A percentile compares a stretch with the other conserved stretches of the same genome.
phyloP scores from a whole-genome alignment of 2,329 filamentous ascomycete species.

The Rugonectria rugulosa region DNA sequence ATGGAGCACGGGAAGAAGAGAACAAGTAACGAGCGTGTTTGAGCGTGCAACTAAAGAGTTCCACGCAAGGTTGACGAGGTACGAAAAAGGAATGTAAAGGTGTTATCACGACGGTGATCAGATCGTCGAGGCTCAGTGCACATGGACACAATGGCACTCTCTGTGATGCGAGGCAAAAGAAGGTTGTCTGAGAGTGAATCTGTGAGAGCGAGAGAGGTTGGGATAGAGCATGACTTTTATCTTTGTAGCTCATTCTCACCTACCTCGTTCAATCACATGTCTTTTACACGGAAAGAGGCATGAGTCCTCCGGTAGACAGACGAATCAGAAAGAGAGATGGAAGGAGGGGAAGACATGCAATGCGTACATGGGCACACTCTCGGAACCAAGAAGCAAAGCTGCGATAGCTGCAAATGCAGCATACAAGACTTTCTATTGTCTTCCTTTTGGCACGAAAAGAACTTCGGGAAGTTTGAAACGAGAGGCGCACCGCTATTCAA shows the following conservation, averaged over 20 bases:
- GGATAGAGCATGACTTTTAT: conserved; percentile 1
- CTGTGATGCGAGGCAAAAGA: conserved; percentile 11
- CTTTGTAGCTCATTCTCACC: too few relatives aligned
- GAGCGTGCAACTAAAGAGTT: conserved; percentile 7
- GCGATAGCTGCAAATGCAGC: too few relatives aligned
- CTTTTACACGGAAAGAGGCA: not conserved
- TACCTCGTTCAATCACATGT: too few relatives aligned
- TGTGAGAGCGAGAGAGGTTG: not conserved
- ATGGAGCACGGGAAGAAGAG: not conserved
- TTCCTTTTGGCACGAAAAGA: not conserved
- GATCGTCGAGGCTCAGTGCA: conserved; percentile 23
- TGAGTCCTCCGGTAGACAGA: not conserved
- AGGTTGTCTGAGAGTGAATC: not conserved
- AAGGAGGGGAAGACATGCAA: too few relatives aligned
- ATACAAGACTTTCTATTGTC: too few relatives aligned
- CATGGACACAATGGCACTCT: conserved; percentile 6
- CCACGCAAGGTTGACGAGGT: conserved; percentile 15
- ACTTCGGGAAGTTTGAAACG: conserved; percentile 18
- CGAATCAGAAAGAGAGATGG: too few relatives aligned
- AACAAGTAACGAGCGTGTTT: conserved; percentile 10
- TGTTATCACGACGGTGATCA: conserved; percentile 18
- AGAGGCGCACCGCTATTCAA: not conserved
- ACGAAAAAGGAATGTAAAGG: conserved; percentile 29
- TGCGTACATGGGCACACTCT: too few relatives aligned
- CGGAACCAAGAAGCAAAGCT: not conserved